phyloP scores from a whole-genome alignment of 1,284 basidiomycete genomes.

The Ceratorhiza oryzae-sativae region DNA sequence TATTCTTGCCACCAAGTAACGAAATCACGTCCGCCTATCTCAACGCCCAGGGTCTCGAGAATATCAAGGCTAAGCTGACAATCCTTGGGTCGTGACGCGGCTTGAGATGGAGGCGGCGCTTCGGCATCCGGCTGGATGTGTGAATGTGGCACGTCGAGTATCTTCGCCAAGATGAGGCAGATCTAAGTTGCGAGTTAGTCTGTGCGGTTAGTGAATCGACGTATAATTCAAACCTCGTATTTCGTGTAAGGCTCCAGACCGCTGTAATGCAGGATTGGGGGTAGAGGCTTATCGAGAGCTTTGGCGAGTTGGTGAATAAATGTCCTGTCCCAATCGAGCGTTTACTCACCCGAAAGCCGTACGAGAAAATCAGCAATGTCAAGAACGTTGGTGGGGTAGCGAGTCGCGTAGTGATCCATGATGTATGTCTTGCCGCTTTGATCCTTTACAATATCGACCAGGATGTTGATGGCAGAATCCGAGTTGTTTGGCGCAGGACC shows the following conservation, averaged over 20 bases:
- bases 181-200: constrained; percentile 54
- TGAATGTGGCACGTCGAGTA: constrained; percentile 66
- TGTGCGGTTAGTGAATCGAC: neutral
- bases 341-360: constrained; percentile 61
- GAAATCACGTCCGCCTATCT: constrained; percentile 69
- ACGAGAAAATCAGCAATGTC: constrained; percentile 80
- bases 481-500: constrained; percentile 77
- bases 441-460: constrained; percentile 78
- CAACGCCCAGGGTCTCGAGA: constrained; percentile 67
- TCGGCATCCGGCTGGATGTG: constrained; percentile 74
- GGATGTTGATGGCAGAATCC: constrained; percentile 79
- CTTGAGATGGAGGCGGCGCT: constrained; percentile 59
- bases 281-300: constrained; percentile 53
- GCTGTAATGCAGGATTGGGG: constrained; percentile 78
- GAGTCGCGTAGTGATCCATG: constrained; percentile 86
- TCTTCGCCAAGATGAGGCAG: constrained; percentile 72
- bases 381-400: constrained; percentile 55
- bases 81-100: constrained; percentile 72
- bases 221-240: constrained; percentile 59
- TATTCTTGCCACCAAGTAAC: constrained; percentile 72
- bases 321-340: neutral
- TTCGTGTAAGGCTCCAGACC: constrained; percentile 79
- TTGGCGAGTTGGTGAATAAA: neutral
- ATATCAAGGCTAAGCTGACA: constrained; percentile 59
- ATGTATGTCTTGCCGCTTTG: constrained; percentile 79